phyloP scores from a whole-genome alignment of 2,329 filamentous ascomycete genomes.

The Beauveria bassiana region DNA sequence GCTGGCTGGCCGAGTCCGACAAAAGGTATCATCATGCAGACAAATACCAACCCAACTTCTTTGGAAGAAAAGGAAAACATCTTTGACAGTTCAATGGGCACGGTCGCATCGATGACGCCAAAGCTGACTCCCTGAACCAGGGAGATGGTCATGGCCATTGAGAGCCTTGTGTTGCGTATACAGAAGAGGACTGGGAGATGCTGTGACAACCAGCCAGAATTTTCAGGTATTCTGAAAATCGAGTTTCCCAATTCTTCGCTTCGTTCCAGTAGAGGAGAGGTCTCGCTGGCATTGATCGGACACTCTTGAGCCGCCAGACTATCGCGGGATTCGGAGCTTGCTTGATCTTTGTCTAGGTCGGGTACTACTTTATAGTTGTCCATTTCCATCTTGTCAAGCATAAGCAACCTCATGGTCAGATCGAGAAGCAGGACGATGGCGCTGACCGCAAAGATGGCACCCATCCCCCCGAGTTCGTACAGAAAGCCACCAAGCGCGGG shows the following conservation, averaged over 20 bases:
- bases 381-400: slow-evolving; percentile 1
- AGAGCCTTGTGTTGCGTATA: not conserved
- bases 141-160: not conserved
- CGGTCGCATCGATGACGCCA: not conserved
- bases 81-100: not conserved
- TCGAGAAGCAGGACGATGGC: not conserved
- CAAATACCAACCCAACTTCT: not conserved
- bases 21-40: not conserved
- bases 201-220: not conserved
- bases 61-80: not conserved
- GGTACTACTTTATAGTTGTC: not conserved
- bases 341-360: not conserved
- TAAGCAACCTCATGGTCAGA: not conserved
- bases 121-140: not conserved
- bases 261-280: not conserved
- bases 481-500: not conserved
- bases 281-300: not conserved
- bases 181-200: not conserved
- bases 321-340: not conserved
- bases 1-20: slow-evolving; percentile 1
- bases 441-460: not conserved
- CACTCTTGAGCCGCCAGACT: not conserved
- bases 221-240: not conserved
- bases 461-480: not conserved
- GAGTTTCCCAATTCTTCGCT: not conserved